A percentile compares a stretch with the other conserved stretches of the same genome.
Conservation (phyloP, 2,329 filamentous ascomycete species). For the Colletotrichum cordylinicola region DNA sequence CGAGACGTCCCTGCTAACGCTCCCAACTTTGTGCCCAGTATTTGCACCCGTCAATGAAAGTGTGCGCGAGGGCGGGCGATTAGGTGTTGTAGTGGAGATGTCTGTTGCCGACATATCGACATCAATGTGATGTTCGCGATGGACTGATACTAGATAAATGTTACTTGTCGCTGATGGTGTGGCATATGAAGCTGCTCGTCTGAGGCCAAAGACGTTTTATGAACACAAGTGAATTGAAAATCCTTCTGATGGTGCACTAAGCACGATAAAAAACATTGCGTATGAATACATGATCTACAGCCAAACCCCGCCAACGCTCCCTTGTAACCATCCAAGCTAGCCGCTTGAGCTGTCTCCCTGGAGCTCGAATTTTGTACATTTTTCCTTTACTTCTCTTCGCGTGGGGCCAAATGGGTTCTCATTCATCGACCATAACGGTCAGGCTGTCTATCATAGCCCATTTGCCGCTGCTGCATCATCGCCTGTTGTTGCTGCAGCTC, state of each 20-base stretch:
- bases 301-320: neutral
- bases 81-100: neutral
- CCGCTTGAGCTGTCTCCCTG: neutral
- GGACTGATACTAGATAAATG: neutral
- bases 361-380: neutral
- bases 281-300: neutral
- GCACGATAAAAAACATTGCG: neutral
- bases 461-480: constrained; percentile 44
- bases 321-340: neutral
- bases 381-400: neutral
- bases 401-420: too few species aligned
- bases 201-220: neutral
- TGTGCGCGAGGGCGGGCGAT: neutral
- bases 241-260: neutral
- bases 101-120: neutral
- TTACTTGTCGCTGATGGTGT: neutral
- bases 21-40: neutral
- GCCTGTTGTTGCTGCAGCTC: constrained; percentile 23
- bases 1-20: neutral
- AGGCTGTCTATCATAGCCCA: constrained; percentile 47
- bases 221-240: neutral
- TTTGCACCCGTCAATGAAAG: neutral
- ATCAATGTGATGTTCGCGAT: neutral
- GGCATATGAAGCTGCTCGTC: neutral
- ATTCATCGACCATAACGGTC: constrained; percentile 50